A percentile compares a stretch with the other conserved stretches of the same genome.
Conservation (phyloP, 257 asterid genomes). For the Ilex aquifolium region DNA sequence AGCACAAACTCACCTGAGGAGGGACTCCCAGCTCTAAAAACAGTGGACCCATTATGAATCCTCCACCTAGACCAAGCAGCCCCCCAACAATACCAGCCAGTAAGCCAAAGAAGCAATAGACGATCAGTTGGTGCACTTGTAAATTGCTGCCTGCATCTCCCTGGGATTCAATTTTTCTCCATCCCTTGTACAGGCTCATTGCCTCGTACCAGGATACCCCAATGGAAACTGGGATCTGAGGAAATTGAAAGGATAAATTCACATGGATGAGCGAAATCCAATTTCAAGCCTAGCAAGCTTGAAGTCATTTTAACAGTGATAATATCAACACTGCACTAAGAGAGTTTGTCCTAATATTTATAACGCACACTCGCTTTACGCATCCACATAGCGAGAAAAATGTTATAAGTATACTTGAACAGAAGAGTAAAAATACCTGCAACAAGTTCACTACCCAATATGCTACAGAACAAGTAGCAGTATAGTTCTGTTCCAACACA, state of each 20-base stretch:
- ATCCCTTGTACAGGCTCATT: constrained; percentile 71
- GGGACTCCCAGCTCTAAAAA: constrained; percentile 51
- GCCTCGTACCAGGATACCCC: constrained; percentile 75
- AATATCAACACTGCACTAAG: no score
- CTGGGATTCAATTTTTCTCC: constrained; percentile 74
- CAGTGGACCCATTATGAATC: constrained; percentile 57
- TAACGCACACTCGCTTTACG: no score
- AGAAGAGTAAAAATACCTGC: constrained; percentile 51
- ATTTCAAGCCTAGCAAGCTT: not conserved
- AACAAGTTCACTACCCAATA: constrained; percentile 92
- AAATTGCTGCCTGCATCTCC: constrained; percentile 65
- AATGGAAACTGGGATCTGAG: constrained; percentile 76
- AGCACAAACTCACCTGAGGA: constrained; percentile 21
- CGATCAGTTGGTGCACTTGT: constrained; percentile 51
- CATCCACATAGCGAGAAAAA: not conserved
- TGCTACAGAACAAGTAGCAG: constrained; percentile 51
- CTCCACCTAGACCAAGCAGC: constrained; percentile 96
- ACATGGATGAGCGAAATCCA: not conserved
- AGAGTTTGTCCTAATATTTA: no score
- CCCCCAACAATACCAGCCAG: constrained; percentile 95
- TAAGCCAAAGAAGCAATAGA: constrained; percentile 69
- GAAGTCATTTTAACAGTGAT: no score
- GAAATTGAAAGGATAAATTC: not conserved
- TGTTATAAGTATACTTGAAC: not conserved
- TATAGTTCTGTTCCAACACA: constrained; percentile 49